Evolutionary conservation across 1,284 basidiomycete genomes (phyloP).

Genomic region (Jaminaea rosea): DNA sequence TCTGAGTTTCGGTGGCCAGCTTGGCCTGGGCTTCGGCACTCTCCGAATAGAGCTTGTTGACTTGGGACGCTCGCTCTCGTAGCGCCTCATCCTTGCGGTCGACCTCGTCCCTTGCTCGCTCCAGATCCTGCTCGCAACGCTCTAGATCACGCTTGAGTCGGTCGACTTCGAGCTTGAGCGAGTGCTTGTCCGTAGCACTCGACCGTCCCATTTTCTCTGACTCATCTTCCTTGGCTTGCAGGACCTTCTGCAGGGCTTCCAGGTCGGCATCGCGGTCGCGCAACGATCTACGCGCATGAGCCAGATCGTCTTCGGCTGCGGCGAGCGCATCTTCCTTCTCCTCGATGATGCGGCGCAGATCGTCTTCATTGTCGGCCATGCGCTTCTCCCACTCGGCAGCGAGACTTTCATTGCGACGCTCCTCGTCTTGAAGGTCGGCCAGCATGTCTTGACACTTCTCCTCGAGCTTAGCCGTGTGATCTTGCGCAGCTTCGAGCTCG

Average conservation of each 20-base stretch:
- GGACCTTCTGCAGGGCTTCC: constrained; percentile 57
- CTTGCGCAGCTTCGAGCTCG: constrained; percentile 26
- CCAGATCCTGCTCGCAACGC: constrained; percentile 69
- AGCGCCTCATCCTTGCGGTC: constrained; percentile 59
- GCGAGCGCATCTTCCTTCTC: constrained; percentile 25
- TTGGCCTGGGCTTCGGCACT: constrained; percentile 26
- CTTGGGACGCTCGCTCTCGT: constrained; percentile 60
- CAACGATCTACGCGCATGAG: constrained; percentile 22
- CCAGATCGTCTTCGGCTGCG: constrained; percentile 28
- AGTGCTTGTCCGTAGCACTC: constrained; percentile 59
- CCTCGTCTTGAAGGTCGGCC: constrained; percentile 49
- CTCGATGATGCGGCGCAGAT: constrained; percentile 24
- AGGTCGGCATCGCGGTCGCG: constrained; percentile 23
- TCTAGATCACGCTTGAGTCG: constrained; percentile 74
- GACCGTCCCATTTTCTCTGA: constrained; percentile 65
- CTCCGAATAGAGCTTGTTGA: constrained; percentile 54
- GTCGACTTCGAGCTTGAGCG: constrained; percentile 78
- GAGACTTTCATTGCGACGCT: constrained; percentile 47
- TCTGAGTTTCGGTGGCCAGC: constrained; percentile 35
- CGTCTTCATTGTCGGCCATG: constrained; percentile 32
- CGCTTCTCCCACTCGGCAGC: constrained; percentile 49
- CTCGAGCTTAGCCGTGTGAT: constrained; percentile 32
- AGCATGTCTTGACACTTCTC: constrained; percentile 45
- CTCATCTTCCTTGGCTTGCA: constrained; percentile 56
- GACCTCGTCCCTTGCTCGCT: constrained; percentile 64